phyloP scores from a whole-genome alignment of 305 asterid species.

The Solanum chacoense region DNA sequence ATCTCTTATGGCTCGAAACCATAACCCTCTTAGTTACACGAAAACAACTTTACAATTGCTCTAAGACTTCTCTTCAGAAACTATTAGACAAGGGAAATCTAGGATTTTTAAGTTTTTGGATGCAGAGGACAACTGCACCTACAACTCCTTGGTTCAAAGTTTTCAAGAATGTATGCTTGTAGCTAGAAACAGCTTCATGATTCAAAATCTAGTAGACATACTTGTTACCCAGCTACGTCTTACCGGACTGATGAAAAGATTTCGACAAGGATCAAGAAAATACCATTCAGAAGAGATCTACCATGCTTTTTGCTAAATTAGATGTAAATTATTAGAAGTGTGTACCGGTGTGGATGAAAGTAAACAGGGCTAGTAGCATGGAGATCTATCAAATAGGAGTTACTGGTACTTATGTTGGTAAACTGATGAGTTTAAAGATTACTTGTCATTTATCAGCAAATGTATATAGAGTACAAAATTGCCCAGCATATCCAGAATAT shows the following conservation, averaged over 20 bases:
- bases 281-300: neutral
- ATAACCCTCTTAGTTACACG: neutral
- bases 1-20: neutral
- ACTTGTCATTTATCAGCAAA: neutral
- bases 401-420: neutral
- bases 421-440: neutral
- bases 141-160: neutral
- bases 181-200: neutral
- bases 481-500: neutral
- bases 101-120: neutral
- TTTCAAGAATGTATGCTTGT: neutral
- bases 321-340: neutral
- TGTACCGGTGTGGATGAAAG: neutral
- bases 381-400: neutral
- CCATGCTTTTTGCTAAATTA: neutral
- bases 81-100: neutral
- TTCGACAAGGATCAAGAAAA: neutral
- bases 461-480: neutral
- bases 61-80: neutral
- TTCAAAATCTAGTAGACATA: neutral
- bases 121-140: neutral
- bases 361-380: neutral
- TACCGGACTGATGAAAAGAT: neutral
- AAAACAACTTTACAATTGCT: neutral
- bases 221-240: neutral